These are phyloP conservation scores for Pseudogymnoascus sp. DNA, from an alignment of 2,329 filamentous ascomycete genomes.

Conservation along the genomic window DNA sequence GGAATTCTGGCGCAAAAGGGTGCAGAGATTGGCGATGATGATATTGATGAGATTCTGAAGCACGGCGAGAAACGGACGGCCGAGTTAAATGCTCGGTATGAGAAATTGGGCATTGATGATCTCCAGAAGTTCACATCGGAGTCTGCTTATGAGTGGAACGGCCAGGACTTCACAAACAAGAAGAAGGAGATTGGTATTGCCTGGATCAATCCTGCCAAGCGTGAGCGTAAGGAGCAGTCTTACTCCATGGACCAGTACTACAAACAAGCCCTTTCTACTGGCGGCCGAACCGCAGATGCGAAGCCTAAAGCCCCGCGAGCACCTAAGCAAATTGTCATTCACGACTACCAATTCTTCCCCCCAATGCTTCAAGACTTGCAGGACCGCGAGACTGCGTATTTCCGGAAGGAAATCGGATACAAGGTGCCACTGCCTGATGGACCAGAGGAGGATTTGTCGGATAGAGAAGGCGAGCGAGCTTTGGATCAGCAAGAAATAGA, in stretches of 20 bases:
- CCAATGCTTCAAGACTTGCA: slow-evolving; percentile 78
- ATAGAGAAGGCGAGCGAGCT: slow-evolving; percentile 80
- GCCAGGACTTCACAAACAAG: slow-evolving; percentile 84
- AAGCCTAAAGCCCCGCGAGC: slow-evolving; percentile 95
- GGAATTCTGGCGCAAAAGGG: slow-evolving; percentile 54
- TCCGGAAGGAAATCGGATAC: slow-evolving; percentile 93
- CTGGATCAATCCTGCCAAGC: slow-evolving; percentile 98
- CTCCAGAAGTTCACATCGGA: slow-evolving; percentile 97
- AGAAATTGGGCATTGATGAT: slow-evolving; percentile 94
- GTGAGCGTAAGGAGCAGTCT: slow-evolving; percentile 94
- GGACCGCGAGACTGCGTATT: slow-evolving; percentile 91
- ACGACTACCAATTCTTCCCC: slow-evolving; percentile 98
- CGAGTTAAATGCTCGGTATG: slow-evolving; percentile 86
- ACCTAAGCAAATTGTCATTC: slow-evolving; percentile 83
- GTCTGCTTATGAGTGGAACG: slow-evolving; percentile 98
- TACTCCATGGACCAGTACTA: slow-evolving; percentile 99
- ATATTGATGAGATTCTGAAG: slow-evolving; percentile 82
- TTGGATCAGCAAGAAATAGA: slow-evolving; percentile 90
- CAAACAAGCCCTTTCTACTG: slow-evolving; percentile 77
- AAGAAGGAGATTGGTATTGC: slow-evolving; percentile 89
- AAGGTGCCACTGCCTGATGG: slow-evolving; percentile 88
- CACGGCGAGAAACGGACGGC: slow-evolving; percentile 86
- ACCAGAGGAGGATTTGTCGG: slow-evolving; percentile 76
- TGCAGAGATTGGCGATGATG: slow-evolving; percentile 69
- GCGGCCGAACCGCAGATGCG: slow-evolving; percentile 69